Base-by-base conservation (phyloP, 192 early-diverging fungal genomes). In the Rhizophagus prolifer region DNA sequence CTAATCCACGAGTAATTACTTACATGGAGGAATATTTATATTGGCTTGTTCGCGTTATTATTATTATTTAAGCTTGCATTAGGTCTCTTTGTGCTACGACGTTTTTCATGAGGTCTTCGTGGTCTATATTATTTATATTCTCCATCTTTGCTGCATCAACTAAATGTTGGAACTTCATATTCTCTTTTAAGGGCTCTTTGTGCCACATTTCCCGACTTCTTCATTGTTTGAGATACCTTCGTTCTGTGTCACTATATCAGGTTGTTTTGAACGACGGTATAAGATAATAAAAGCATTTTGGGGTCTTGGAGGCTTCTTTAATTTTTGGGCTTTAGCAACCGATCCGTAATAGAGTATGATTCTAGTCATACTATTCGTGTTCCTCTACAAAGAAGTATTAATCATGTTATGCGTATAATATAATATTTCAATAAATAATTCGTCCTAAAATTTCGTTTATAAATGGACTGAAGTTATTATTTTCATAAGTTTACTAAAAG, bases 201-300 rank as follows among this genome's bases (percentile, higher is more conserved):
- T 75, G 78, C 83, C 83, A 85, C 30, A 68, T 77, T 26, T 66
- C 19, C 79, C 83, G 1, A 85, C 41, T 44, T 79, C 75, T 25
- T 75, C 70, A 14, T 81, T 72, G 4, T 81, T 81, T n/a, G 79
- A 68, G 12, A 82, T 46, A 7, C 80, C 79, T 26, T 70, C 65
- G 25, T 72, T 81, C 0, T 28, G 26, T 19, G 65, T 54, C 23
- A 76, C 75, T 26, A 76, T 72, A 1, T 66, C 75, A 4, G 62
- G 70, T 25, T 82, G 81, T 58, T 72, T 85, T 12, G 47, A 68
- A 13, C 75, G 23, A 9, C 83, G 79, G 41, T 81, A 85, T 23
- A 85, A 65, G 0, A 85, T 44, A n/a, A n/a, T n/a, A 47, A 85
- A 85, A 0, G 80, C 78, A 64, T 85, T 85, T 12, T 75, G 64